A percentile compares a stretch with the other conserved stretches of the same genome.
phyloP scores from a whole-genome alignment of 345 rosid species.

The Euphorbia peplus region DNA sequence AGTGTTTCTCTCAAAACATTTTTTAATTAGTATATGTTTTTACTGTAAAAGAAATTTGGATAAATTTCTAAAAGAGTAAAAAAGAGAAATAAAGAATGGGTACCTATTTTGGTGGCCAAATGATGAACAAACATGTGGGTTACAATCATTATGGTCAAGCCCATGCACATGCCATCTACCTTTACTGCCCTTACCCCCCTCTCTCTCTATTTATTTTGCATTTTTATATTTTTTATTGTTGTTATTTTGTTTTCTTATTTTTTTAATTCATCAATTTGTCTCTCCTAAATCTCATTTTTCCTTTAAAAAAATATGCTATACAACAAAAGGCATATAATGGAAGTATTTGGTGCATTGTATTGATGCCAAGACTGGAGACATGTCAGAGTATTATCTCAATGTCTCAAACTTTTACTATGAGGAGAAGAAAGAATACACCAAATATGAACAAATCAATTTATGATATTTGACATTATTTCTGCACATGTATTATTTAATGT shows the following conservation, averaged over 20 bases:
- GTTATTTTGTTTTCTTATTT: neutral
- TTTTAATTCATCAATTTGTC: neutral
- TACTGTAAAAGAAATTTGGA: neutral
- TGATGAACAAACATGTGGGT: conserved; percentile 3
- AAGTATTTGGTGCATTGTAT: neutral
- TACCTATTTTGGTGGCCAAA: conserved; percentile 4
- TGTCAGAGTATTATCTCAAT: neutral
- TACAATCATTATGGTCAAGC: conserved; percentile 11
- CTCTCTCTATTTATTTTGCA: neutral
- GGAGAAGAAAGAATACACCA: conserved; percentile 11
- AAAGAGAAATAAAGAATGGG: neutral
- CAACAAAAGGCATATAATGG: neutral
- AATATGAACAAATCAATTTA: neutral
- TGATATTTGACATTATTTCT: neutral
- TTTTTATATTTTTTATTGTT: neutral
- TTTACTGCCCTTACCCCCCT: neutral
- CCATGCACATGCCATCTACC: conserved; percentile 14
- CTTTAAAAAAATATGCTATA: too few species aligned
- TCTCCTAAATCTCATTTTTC: neutral
- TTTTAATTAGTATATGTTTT: too few species aligned
- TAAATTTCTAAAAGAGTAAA: neutral
- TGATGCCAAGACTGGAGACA: conserved; percentile 5
- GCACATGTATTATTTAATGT: neutral
- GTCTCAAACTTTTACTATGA: neutral
- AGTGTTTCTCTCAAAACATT: too few species aligned